Evolutionary conservation across 2,329 filamentous ascomycete genomes (phyloP).

Genomic region (Penicillium sclerotigenum): DNA sequence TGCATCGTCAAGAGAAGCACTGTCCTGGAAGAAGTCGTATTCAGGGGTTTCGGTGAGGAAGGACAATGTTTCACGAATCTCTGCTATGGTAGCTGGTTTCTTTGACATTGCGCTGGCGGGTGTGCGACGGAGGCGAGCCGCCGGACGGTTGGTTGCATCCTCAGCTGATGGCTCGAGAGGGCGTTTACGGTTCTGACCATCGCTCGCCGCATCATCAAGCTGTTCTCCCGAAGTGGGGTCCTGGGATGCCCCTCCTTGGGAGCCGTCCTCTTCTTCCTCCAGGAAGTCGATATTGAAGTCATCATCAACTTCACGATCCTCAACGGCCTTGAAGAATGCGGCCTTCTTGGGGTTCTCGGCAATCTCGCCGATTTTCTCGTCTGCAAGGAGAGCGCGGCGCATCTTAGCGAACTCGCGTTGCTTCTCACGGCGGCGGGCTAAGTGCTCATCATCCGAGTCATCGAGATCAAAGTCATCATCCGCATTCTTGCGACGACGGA

Average conservation of each 20-base stretch:
- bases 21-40: conserved; percentile 54
- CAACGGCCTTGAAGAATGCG: conserved; percentile 86
- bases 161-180: conserved; percentile 39
- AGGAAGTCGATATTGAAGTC: conserved; percentile 77
- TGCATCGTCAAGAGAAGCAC: conserved; percentile 49
- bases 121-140: conserved; percentile 62
- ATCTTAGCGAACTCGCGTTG: conserved; percentile 86
- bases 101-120: conserved; percentile 51
- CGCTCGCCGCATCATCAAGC: conserved; percentile 17
- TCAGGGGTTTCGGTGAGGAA: conserved; percentile 72
- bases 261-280: conserved; percentile 45
- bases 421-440: conserved; percentile 75
- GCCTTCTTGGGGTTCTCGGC: conserved; percentile 83
- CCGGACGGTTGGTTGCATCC: conserved; percentile 51
- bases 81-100: conserved; percentile 71
- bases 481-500: conserved; percentile 72
- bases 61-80: conserved; percentile 80
- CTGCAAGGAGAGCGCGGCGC: conserved; percentile 80
- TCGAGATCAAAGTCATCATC: conserved; percentile 79
- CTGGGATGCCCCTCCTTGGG: conserved; percentile 38
- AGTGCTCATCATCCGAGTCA: conserved; percentile 79
- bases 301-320: conserved; percentile 68
- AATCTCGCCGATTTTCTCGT: conserved; percentile 88
- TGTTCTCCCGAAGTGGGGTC: conserved; percentile 19
- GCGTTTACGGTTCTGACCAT: conserved; percentile 41